A percentile compares a stretch with the other conserved stretches of the same genome.
Evolutionary conservation across 1,284 basidiomycete genomes (phyloP).

Genomic region (Cryptococcus jaspeensis): DNA sequence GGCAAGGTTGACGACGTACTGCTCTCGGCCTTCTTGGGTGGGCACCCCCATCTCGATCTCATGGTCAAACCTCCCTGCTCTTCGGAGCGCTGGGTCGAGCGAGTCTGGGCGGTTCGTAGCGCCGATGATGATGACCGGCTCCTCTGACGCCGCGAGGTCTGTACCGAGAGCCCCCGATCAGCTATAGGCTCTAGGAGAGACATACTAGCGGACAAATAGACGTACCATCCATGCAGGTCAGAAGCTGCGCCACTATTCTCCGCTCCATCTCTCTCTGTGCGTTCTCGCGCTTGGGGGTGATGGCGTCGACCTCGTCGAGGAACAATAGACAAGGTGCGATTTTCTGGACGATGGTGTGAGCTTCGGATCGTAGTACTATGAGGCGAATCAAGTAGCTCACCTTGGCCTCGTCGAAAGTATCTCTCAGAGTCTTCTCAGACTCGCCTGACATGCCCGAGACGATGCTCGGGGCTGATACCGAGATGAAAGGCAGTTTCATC

Average conservation of each 20-base stretch:
- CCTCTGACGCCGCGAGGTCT: conserved; percentile 47
- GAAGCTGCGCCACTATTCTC: conserved; percentile 91
- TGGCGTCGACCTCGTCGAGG: conserved; percentile 97
- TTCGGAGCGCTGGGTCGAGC: conserved; percentile 84
- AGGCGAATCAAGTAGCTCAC: conserved; percentile 52
- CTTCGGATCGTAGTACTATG: not conserved
- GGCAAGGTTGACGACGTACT: conserved; percentile 58
- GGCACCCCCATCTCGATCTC: conserved; percentile 98
- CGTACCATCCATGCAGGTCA: conserved; percentile 96
- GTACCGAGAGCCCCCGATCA: not conserved
- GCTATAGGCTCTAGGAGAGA: not conserved
- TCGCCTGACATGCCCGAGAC: conserved; percentile 98
- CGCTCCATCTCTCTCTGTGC: conserved; percentile 98
- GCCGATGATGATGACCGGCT: conserved; percentile 90
- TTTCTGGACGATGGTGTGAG: conserved; percentile 57
- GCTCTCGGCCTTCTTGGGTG: conserved; percentile 81
- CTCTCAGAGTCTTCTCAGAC: conserved; percentile 90
- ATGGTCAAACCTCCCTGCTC: conserved; percentile 94
- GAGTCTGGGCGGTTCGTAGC: conserved; percentile 96
- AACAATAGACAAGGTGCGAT: conserved; percentile 87
- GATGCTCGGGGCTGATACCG: conserved; percentile 87
- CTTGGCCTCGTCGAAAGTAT: conserved; percentile 95
- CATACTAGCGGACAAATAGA: not conserved
- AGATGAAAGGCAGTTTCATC: conserved; percentile 87
- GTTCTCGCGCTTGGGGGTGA: conserved; percentile 95